Base-by-base conservation (phyloP, 805 yeast genomes). In the Jamesozyma rosinii region DNA sequence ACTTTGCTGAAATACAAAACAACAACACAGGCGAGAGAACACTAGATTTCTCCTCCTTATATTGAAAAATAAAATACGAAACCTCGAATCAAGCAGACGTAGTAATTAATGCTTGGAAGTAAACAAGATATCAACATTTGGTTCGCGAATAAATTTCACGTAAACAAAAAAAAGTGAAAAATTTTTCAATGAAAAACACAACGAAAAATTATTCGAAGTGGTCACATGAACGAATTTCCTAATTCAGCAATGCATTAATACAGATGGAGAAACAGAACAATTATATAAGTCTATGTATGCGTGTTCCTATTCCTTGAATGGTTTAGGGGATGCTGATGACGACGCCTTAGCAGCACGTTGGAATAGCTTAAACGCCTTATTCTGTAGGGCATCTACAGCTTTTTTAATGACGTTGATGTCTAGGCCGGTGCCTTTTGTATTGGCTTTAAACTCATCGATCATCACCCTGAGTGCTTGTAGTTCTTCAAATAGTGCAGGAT, bases 351-450 rank as follows among this genome's bases (percentile, higher is more conserved):
- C 18, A 2, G 17, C 32, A 22, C 39, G 30, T 29, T 46, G 44
- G 43, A 47, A 44, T 18, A 44, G 17, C 31, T 44, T 42, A 32
- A 40, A 40, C 3, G 87, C 76, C 55, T 76, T 75, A 55, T 72
- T 76, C 68, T 83, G 90, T 60, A 83, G 69, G 50, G 75, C 78
- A 55, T 81, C 87, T 47, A 83, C 75, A 66, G 76, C 72, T 56
- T 73, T 67, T 70, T 81, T 82, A 61, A 83, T 70, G 36, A 67
- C 71, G 44, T 74, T 74, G 30, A 72, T 66, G 48, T 74, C 71
- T 21, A 71, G 65, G 4, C 42, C 38, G 35, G 64, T 59, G 39
- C 74, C 79, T 50, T 73, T 74, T 55, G 77, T 75, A 41, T 76
- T 70, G 8, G 46, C 43, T 62, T 74, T 76, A 39, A 76, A 78